Percentiles rank a stretch among this genome's conserved stretches.
phyloP scores from a whole-genome alignment of 495 filamentous ascomycete species.

The Glutinoglossum americanum region DNA sequence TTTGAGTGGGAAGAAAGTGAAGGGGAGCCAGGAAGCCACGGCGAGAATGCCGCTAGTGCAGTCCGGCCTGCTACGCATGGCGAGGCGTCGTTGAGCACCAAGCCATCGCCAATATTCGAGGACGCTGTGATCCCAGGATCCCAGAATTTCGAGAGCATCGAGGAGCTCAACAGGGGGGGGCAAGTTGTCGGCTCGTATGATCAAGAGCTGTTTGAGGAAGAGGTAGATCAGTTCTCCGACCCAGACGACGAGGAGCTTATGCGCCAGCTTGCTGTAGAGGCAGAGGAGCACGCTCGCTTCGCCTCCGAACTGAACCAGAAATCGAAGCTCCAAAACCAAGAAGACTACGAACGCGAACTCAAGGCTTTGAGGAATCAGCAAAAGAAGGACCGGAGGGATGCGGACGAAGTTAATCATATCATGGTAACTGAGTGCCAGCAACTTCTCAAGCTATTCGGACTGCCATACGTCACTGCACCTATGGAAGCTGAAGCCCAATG shows the following conservation, averaged over 20 bases:
- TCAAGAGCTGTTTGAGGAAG: conserved; percentile 14
- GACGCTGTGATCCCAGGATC: conserved; percentile 17
- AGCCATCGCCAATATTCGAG: conserved; percentile 31
- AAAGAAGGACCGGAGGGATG: conserved; percentile 84
- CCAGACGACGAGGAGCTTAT: conserved; percentile 82
- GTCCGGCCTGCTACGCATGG: conserved; percentile 3
- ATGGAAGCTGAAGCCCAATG: conserved; percentile 99
- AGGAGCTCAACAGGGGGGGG: conserved; percentile 2
- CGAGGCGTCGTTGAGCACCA: conserved; percentile 7
- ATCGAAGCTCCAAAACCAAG: conserved; percentile 32
- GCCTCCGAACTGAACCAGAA: conserved; percentile 55
- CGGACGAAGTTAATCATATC: conserved; percentile 80
- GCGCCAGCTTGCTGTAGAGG: conserved; percentile 64
- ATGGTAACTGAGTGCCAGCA: conserved; percentile 95
- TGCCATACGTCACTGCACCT: conserved; percentile 90
- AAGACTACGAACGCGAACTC: conserved; percentile 70
- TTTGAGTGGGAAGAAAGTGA: conserved; percentile 21
- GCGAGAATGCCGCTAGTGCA: background rate
- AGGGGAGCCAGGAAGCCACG: conserved; percentile 7
- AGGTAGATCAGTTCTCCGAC: conserved; percentile 43
- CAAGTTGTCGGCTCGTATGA: conserved; percentile 10
- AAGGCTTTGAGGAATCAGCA: conserved; percentile 76
- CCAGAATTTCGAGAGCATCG: background rate
- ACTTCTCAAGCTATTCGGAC: conserved; percentile 68
- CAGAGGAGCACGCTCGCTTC: conserved; percentile 81